Evolutionary conservation across 805 yeast genomes (phyloP).

Genomic region (Zygosaccharomyces rouxii): DNA sequence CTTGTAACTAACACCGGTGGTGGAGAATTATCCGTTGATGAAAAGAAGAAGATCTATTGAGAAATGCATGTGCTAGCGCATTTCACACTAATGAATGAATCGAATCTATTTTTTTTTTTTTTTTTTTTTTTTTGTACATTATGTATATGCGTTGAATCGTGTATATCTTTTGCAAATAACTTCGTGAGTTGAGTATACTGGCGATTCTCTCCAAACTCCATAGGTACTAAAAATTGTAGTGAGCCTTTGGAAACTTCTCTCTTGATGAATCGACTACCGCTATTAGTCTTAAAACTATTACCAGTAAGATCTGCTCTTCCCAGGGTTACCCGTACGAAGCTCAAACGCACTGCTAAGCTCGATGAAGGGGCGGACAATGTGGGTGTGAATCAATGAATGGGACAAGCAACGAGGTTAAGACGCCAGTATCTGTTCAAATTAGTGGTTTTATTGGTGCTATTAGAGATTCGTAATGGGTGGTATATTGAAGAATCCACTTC

Average conservation of each 20-base stretch:
- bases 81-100: not conserved
- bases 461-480: slow-evolving; percentile 39
- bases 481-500: slow-evolving; percentile 49
- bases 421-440: not conserved
- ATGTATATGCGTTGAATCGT: slow-evolving; percentile 1
- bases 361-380: not conserved
- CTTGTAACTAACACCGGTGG: slow-evolving; percentile 94
- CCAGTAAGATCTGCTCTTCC: too few species aligned
- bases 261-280: too few species aligned
- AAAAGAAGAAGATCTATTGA: slow-evolving; percentile 87
- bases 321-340: too few species aligned
- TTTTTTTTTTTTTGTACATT: not conserved
- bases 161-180: not conserved
- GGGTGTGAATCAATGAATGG: not conserved
- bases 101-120: not conserved
- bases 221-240: too few species aligned
- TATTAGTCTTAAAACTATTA: too few species aligned
- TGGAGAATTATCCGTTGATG: slow-evolving; percentile 88
- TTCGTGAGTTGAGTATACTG: too few species aligned
- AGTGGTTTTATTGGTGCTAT: not conserved
- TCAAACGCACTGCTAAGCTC: too few species aligned
- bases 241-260: too few species aligned
- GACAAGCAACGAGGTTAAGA: not conserved
- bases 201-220: too few species aligned
- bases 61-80: not conserved